Conservation (phyloP, 2,329 filamentous ascomycete genomes). For the Penicillium sp. region DNA sequence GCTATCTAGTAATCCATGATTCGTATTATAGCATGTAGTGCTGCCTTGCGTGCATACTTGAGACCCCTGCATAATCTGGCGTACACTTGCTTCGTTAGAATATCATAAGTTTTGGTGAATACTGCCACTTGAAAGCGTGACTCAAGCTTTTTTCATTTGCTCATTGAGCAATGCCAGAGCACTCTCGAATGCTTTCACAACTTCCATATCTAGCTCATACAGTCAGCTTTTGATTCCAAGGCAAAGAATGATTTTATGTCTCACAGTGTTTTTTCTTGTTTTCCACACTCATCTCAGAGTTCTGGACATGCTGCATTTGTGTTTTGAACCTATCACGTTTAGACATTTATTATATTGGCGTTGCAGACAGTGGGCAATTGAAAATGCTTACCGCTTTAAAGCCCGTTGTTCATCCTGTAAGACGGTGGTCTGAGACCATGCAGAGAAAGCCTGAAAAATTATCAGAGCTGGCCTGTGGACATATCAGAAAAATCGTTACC, state of each 20-base stretch:
- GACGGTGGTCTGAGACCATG: constrained; percentile 70
- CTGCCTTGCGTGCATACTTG: constrained; percentile 4
- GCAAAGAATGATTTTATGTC: constrained; percentile 24
- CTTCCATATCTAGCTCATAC: constrained; percentile 34
- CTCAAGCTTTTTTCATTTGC: constrained; percentile 21
- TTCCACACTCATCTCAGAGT: constrained; percentile 64
- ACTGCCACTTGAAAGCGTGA: no score
- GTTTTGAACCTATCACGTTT: constrained; percentile 66
- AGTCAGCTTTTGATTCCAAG: constrained; percentile 10
- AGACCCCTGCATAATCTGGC: no score
- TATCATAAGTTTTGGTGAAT: no score
- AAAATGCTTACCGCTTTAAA: constrained; percentile 59
- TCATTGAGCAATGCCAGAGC: constrained; percentile 43
- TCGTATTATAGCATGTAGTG: neutral
- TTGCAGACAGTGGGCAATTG: neutral
- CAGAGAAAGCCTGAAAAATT: constrained; percentile 62
- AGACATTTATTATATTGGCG: constrained; percentile 4
- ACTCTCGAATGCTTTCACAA: constrained; percentile 46
- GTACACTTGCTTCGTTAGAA: no score
- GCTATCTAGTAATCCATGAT: no score
- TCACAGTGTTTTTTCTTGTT: constrained; percentile 75
- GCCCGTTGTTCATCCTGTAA: constrained; percentile 70
- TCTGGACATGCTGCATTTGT: constrained; percentile 66
- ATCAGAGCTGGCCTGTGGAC: neutral
- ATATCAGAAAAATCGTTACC: constrained; percentile 36